These are phyloP conservation scores for Amanita molliuscula DNA, from an alignment of 768 basidiomycete genomes.

Conservation along the genomic window DNA sequence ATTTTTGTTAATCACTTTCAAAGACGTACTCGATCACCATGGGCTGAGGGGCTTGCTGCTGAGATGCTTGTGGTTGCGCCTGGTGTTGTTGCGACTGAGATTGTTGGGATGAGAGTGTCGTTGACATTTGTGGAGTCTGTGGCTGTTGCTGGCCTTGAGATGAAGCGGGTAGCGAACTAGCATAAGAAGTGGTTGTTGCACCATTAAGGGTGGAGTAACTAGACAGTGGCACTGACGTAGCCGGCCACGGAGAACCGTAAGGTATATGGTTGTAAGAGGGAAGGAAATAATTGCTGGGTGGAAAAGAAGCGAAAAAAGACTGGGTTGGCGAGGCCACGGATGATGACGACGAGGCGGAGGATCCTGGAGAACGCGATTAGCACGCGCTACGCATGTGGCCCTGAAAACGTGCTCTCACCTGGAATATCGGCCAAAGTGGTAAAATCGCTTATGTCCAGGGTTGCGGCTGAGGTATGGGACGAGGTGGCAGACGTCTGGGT, in stretches of 20 bases:
- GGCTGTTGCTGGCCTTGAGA: conserved; percentile 16
- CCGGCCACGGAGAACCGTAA: conserved; percentile 43
- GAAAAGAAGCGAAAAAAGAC: conserved; percentile 30
- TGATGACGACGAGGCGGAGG: conserved; percentile 20
- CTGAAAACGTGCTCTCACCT: conserved; percentile 21
- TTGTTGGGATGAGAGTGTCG: conserved; percentile 8
- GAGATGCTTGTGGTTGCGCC: conserved; percentile 13
- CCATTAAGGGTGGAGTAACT: conserved; percentile 73
- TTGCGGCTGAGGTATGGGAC: conserved; percentile 14
- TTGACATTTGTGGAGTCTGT: conserved; percentile 18
- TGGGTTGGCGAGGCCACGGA: conserved; percentile 30
- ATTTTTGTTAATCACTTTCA: conserved; percentile 7
- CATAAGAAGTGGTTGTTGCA: conserved; percentile 37
- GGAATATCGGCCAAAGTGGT: conserved; percentile 27
- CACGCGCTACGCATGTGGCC: background rate
- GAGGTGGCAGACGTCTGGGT: conserved; percentile 15
- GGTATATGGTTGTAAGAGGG: conserved; percentile 42
- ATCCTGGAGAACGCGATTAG: conserved; percentile 10
- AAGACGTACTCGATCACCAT: conserved; percentile 65
- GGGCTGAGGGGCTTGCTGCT: conserved; percentile 20
- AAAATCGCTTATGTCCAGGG: conserved; percentile 34
- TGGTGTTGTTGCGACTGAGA: conserved; percentile 18
- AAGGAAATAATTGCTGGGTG: conserved; percentile 31
- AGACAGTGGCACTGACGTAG: conserved; percentile 47
- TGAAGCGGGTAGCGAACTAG: conserved; percentile 14